These are phyloP conservation scores for Porodaedalea pini DNA, from an alignment of 1,284 basidiomycete genomes.

Conservation along the genomic window DNA sequence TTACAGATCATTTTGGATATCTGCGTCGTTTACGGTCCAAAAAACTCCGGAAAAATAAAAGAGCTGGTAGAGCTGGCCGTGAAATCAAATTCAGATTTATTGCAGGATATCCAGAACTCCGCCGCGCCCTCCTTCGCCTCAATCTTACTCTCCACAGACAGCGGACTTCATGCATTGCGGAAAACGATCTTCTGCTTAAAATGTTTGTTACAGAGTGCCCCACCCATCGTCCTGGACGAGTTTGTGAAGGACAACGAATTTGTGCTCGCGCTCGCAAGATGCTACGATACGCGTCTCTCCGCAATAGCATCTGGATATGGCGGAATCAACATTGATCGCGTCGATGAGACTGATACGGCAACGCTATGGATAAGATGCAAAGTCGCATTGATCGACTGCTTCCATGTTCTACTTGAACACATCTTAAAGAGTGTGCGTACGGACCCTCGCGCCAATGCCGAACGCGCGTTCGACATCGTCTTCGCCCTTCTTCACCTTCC, in stretches of 20 bases:
- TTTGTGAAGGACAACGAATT: constrained; percentile 53
- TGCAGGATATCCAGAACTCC: constrained; percentile 37
- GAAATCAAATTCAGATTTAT: constrained; percentile 30
- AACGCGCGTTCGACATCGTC: constrained; percentile 52
- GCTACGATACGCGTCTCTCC: constrained; percentile 54
- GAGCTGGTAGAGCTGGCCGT: constrained; percentile 42
- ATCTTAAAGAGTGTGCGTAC: constrained; percentile 47
- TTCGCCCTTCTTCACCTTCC: constrained; percentile 49
- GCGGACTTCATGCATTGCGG: constrained; percentile 59
- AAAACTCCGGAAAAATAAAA: constrained; percentile 42
- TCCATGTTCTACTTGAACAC: constrained; percentile 53
- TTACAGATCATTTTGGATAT: constrained; percentile 58
- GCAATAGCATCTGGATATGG: constrained; percentile 30
- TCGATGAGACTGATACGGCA: constrained; percentile 47
- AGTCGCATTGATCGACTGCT: constrained; percentile 62
- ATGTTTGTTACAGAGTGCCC: constrained; percentile 51
- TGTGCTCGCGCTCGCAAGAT: constrained; percentile 50
- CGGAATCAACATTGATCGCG: constrained; percentile 53
- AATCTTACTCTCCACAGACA: constrained; percentile 40
- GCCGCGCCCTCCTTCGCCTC: constrained; percentile 53
- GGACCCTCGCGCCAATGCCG: constrained; percentile 41
- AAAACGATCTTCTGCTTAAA: constrained; percentile 57
- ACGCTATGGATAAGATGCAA: constrained; percentile 34
- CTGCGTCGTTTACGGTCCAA: constrained; percentile 49
- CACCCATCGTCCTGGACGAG: constrained; percentile 42